phyloP scores from a whole-genome alignment of 1,284 basidiomycete species.

The Ceratobasidium sp. region DNA sequence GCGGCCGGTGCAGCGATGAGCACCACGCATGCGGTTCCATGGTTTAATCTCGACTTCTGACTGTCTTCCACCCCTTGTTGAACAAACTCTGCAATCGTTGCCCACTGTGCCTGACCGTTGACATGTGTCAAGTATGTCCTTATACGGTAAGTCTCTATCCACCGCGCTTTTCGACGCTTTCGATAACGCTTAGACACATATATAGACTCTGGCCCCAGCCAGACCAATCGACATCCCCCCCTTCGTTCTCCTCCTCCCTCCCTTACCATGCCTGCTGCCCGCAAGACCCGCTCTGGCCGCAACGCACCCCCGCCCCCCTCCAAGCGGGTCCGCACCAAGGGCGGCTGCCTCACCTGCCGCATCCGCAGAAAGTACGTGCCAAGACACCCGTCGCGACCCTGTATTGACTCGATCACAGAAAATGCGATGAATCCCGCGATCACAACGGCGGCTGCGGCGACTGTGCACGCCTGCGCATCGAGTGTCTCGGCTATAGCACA shows the following conservation, averaged over 20 bases:
- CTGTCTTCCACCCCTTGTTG: slow-evolving; percentile 24
- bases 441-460: slow-evolving; percentile 70
- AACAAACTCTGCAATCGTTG: background rate
- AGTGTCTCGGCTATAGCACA: slow-evolving; percentile 85
- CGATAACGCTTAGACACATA: slow-evolving; percentile 15
- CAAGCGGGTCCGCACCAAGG: slow-evolving; percentile 46
- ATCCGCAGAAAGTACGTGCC: slow-evolving; percentile 48
- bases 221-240: slow-evolving; percentile 2
- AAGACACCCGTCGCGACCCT: background rate
- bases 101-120: slow-evolving; percentile 2
- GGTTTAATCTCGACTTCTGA: background rate
- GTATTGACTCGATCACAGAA: slow-evolving; percentile 8
- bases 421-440: slow-evolving; percentile 48
- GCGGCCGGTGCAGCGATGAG: background rate
- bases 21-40: background rate
- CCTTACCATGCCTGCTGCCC: slow-evolving; percentile 16
- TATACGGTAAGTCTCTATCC: background rate
- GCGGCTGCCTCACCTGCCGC: slow-evolving; percentile 49
- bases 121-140: slow-evolving; percentile 23
- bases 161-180: background rate
- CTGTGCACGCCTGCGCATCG: slow-evolving; percentile 80
- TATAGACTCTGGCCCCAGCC: slow-evolving; percentile 1
- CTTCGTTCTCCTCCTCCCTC: slow-evolving; percentile 24
- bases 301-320: slow-evolving; percentile 13
- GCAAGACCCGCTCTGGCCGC: slow-evolving; percentile 23